phyloP scores from a whole-genome alignment of 2,329 filamentous ascomycete species.

The Aspergillus luchuensis region DNA sequence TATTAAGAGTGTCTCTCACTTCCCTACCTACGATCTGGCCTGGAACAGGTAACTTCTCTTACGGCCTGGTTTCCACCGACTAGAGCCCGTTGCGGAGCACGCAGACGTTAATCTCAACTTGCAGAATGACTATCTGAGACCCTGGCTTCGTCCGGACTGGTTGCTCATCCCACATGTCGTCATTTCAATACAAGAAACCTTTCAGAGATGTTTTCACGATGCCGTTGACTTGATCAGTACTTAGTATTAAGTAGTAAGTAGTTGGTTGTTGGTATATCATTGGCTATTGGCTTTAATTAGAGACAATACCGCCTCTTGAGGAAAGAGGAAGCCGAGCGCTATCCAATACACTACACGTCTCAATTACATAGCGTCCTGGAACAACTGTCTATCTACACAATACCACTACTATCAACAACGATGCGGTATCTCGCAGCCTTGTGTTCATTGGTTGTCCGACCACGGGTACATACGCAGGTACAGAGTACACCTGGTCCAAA shows the following conservation, averaged over 20 bases:
- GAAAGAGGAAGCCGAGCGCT: background rate
- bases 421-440: background rate
- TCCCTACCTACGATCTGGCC: background rate
- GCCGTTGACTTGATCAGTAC: no score
- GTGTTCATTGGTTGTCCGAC: background rate
- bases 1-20: background rate
- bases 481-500: background rate
- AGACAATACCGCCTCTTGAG: background rate
- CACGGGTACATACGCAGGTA: background rate
- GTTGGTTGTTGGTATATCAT: background rate
- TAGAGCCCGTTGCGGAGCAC: conserved; percentile 3
- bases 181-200: background rate
- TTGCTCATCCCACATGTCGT: background rate
- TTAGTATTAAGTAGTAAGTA: no score
- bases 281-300: background rate
- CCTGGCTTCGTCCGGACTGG: background rate
- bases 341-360: background rate
- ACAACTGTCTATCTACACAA: no score
- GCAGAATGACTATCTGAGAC: background rate
- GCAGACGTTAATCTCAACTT: background rate
- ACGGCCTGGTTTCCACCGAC: background rate
- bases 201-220: no score
- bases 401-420: background rate
- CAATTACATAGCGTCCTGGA: background rate
- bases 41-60: background rate